A percentile compares a stretch with the other conserved stretches of the same genome.
Evolutionary conservation across 2,329 filamentous ascomycete species (phyloP).

Genomic region (Sporothrix luriei): DNA sequence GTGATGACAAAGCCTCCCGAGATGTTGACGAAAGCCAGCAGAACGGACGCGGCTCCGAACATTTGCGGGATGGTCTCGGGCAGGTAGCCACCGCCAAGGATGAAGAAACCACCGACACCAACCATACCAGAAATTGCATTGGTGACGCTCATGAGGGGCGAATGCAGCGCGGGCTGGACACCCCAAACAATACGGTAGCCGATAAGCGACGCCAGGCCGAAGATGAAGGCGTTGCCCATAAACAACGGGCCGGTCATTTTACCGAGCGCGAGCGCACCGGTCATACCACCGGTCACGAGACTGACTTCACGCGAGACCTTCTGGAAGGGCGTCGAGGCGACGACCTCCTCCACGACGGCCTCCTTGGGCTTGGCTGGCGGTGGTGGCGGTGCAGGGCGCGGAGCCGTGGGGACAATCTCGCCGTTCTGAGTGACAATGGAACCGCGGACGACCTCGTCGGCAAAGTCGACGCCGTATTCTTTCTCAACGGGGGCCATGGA

Average conservation of each 20-base stretch:
- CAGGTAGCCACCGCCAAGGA: constrained; percentile 79
- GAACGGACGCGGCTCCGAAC: constrained; percentile 76
- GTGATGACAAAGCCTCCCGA: constrained; percentile 89
- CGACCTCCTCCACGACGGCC: constrained; percentile 57
- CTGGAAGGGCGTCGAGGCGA: constrained; percentile 79
- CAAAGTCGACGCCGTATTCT: constrained; percentile 76
- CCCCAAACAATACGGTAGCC: constrained; percentile 90
- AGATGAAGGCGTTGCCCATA: constrained; percentile 86
- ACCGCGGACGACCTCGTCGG: constrained; percentile 82
- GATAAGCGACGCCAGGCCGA: constrained; percentile 79
- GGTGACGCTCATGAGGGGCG: constrained; percentile 88
- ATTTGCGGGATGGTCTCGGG: constrained; percentile 77
- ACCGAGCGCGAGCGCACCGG: constrained; percentile 71
- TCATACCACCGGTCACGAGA: constrained; percentile 75
- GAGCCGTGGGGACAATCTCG: constrained; percentile 72
- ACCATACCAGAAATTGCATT: constrained; percentile 93
- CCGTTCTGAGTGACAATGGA: constrained; percentile 81
- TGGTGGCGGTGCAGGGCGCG: constrained; percentile 65
- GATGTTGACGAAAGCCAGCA: constrained; percentile 85
- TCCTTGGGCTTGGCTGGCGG: constrained; percentile 58
- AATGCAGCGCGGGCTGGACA: constrained; percentile 79
- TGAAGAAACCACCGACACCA: constrained; percentile 82
- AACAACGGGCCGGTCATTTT: constrained; percentile 81
- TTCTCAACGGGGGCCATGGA: constrained; percentile 79
- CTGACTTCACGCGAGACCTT: constrained; percentile 75